phyloP scores from a whole-genome alignment of 2,329 filamentous ascomycete species.

The Bipolaris bicolor region DNA sequence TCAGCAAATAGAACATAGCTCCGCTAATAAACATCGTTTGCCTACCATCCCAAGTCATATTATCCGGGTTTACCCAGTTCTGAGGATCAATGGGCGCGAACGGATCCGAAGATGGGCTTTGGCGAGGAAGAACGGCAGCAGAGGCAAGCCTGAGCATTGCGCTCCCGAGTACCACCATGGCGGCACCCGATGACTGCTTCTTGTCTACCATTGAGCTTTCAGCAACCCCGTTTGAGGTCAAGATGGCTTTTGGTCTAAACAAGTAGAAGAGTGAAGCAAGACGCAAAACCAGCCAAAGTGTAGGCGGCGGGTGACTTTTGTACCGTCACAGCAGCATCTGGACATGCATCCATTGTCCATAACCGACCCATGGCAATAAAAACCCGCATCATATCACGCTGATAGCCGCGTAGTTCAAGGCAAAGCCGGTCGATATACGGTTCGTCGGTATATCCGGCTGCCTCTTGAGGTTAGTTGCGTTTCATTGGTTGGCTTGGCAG shows the following conservation, averaged over 20 bases:
- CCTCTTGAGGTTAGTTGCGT: not conserved
- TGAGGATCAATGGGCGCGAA: constrained; percentile 60
- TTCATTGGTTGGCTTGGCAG: not conserved
- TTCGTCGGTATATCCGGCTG: not conserved
- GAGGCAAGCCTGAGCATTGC: constrained; percentile 24
- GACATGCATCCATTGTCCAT: too few species aligned
- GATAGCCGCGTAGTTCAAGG: not conserved
- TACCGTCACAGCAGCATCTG: not conserved
- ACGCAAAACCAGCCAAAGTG: not conserved
- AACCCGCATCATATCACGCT: not conserved
- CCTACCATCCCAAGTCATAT: not conserved
- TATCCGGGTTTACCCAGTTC: constrained; percentile 47
- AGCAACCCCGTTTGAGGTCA: not conserved
- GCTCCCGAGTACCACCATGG: constrained; percentile 23
- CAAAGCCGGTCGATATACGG: not conserved
- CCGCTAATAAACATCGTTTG: not conserved
- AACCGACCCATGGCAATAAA: not conserved
- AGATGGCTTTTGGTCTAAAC: not conserved
- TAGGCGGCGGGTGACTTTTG: not conserved
- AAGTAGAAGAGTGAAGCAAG: not conserved
- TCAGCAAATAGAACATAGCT: constrained; percentile 3
- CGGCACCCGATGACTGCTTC: not conserved
- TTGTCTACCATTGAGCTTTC: not conserved
- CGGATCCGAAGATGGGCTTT: constrained; percentile 43
- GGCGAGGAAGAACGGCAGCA: constrained; percentile 23